Conservation (phyloP, 129 eudicot genomes). For the Daucus carota region DNA sequence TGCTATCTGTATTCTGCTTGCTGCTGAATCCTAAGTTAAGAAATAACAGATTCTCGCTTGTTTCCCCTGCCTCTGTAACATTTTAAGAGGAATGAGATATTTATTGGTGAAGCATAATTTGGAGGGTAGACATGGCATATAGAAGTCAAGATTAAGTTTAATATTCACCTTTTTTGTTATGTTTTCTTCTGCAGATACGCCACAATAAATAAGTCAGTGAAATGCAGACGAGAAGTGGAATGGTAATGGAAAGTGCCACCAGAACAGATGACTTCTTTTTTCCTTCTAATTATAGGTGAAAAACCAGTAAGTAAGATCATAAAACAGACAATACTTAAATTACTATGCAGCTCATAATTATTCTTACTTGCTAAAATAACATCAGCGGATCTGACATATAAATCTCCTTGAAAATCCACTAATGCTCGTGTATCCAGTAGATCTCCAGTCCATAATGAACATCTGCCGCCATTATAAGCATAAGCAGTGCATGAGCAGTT, state of each 20-base stretch:
- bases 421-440: background rate
- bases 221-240: slow-evolving; percentile 2
- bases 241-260: background rate
- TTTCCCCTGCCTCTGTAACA: background rate
- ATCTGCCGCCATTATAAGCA: background rate
- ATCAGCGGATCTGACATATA: slow-evolving; percentile 1
- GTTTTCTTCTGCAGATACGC: background rate
- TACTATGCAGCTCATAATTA: background rate
- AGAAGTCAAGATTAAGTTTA: background rate
- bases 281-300: background rate
- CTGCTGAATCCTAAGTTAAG: slow-evolving; percentile 3
- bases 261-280: background rate
- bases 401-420: background rate
- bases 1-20: background rate
- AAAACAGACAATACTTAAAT: background rate
- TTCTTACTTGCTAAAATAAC: background rate
- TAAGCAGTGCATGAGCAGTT: slow-evolving; percentile 13
- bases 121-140: background rate
- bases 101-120: background rate
- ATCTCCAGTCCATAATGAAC: slow-evolving; percentile 1
- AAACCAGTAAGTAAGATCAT: background rate
- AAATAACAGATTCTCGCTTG: background rate
- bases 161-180: background rate
- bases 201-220: background rate
- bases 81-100: background rate